A percentile compares a stretch with the other conserved stretches of the same genome.
phyloP scores from a whole-genome alignment of 306 rosid genomes.

The Quercus glauca region DNA sequence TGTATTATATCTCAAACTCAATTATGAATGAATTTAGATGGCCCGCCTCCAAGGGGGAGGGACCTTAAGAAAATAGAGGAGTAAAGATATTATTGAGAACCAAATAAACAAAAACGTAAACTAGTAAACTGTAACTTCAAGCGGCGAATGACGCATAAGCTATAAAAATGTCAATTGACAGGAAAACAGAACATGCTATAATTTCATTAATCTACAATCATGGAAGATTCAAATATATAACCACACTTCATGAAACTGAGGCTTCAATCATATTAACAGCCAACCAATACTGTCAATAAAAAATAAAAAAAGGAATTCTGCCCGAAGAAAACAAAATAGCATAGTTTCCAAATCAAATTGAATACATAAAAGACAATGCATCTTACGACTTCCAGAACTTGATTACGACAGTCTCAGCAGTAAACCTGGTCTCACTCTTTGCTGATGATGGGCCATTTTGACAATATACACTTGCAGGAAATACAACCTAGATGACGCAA shows the following conservation, averaged over 20 bases:
- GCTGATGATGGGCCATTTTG: no score
- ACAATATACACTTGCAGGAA: no score
- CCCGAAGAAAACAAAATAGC: neutral
- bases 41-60: no score
- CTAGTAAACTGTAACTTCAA: no score
- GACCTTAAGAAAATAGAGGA: neutral
- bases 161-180: neutral
- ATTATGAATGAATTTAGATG: neutral
- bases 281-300: neutral
- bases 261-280: neutral
- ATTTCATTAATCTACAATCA: neutral
- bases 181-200: neutral
- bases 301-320: neutral
- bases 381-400: neutral
- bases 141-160: neutral
- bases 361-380: neutral
- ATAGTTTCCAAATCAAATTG: neutral
- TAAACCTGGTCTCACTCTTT: no score
- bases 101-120: neutral
- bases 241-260: neutral
- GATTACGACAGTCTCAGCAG: no score
- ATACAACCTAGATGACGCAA: no score
- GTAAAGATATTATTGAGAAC: neutral
- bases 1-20: conserved; percentile 4
- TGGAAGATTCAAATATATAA: neutral